These are phyloP conservation scores for Pilasporangium apinafurcum DNA, from an alignment of 352 stramenopile genomes.

Conservation along the genomic window DNA sequence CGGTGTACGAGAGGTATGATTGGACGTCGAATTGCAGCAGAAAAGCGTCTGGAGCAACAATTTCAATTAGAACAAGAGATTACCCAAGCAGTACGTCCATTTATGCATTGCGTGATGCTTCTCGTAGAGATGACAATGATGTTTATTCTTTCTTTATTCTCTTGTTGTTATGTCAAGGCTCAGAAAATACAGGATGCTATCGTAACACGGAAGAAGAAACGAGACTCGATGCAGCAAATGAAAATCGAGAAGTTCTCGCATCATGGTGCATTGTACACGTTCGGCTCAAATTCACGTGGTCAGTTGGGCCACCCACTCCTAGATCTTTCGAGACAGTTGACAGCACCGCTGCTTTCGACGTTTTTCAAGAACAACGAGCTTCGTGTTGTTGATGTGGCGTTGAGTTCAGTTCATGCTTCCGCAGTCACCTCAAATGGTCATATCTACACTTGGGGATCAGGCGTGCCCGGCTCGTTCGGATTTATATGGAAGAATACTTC, in stretches of 20 bases:
- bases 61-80: conserved; percentile 52
- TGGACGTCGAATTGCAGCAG: conserved; percentile 30
- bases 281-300: conserved; percentile 46
- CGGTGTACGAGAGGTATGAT: conserved; percentile 50
- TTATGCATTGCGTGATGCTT: not conserved
- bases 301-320: conserved; percentile 45
- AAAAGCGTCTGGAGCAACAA: conserved; percentile 45
- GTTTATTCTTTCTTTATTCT: not conserved
- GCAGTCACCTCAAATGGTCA: conserved; percentile 59
- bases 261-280: conserved; percentile 66
- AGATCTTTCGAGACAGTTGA: conserved; percentile 26
- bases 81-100: conserved; percentile 24
- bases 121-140: not conserved
- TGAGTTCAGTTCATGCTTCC: conserved; percentile 51
- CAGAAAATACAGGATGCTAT: conserved; percentile 63
- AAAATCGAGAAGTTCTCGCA: conserved; percentile 71
- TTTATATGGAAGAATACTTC: conserved; percentile 21
- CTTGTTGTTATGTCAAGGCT: conserved; percentile 6
- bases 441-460: conserved; percentile 66
- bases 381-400: conserved; percentile 30
- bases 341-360: conserved; percentile 29
- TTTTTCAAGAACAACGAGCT: conserved; percentile 77
- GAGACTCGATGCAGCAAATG: conserved; percentile 51
- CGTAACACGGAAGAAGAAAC: conserved; percentile 53
- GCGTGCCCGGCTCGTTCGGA: conserved; percentile 57